Evolutionary conservation across 208 protist species (phyloP), one percentile per base, ranked within the genome.

Genomic region (Naegleria gruberi): DNA sequence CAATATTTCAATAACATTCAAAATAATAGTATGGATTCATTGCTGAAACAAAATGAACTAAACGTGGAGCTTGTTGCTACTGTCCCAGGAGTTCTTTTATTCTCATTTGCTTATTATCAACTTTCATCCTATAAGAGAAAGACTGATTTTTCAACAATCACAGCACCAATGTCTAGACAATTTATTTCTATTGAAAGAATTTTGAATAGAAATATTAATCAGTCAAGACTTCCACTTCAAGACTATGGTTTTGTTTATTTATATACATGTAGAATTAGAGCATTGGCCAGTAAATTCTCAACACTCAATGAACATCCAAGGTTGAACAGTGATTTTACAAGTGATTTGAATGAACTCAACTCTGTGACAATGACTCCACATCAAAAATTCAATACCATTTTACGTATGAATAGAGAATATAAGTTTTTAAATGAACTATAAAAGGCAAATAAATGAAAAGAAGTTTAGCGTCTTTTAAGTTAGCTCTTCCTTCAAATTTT

Each of bases 31-130:
- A 85, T 90, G 6, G 87, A 90, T 41, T 34, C 7, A 7, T 42
- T 90, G 30, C 34, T 90, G 47, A 45, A 55, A 90, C 26, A 37
- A 34, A 90, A 90, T 90, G 87, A 90, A 90, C 41, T 90, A 34
- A 90, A 90, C 30, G 8, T 90, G 4, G 87, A 90, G 40, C 19
- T 90, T 3, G 55, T 90, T 57, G 87, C 87, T 23, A 17, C 30
- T 45, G n/a, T 84, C n/a, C 87, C 87, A 55, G 87, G n/a, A 44
- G 40, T 90, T 34, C 41, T 90, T 23, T 17, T 90, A 4, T n/a
- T 74, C 40, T 15, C 37, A 23, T 74, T 90, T 51, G 19, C 34
- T 34, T n/a, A 44, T 51, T 65, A 30, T 41, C 41, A 87, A 87
- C 10, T 87, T n/a, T n/a, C 12, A 17, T 51, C 7, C 8, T 89